Base-by-base conservation (phyloP, 2,329 filamentous ascomycete species). In the Colletotrichum sp. region DNA sequence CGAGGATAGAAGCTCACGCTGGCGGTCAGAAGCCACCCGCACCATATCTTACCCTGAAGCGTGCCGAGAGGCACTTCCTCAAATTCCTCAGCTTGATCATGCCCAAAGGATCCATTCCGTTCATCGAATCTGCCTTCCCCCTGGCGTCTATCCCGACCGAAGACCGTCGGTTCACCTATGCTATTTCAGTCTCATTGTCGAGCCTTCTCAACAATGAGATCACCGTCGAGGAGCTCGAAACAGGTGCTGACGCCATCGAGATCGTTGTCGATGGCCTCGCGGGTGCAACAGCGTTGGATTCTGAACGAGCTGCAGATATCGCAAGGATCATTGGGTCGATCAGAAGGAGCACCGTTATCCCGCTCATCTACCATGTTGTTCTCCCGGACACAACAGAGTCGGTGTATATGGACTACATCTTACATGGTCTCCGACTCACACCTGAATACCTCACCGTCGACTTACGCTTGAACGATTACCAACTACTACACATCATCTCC, bases 231-330 rank as follows among this genome's bases (percentile, higher is more conserved):
- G 89, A 91, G 31, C 82, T 93, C 24, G 92, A 93, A 73, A 88
- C 88, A n/a, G 92, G 91, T 6, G 89, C 88, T 5, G 93, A 94
- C 80, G 92, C 91, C 8, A 89, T 94, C 36, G 91, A 94, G 78
- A 83, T 94, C 6, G 85, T 89, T 16, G 83, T 93, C 27, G 87
- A 89, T 69, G 33, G 64, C 12, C 71, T 75, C 33, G 76, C 75
- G 15, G 72, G 64, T 15, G 51, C 69, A 9, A 36, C 51, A 5
- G 51, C 78, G 62, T 16, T 78, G 76, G 65, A 78, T 67, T 67
- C 80, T 67, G 78, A 81, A 67, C 80, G 87, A 33, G 86, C 86
- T 4, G 84, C 85, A 66, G 84, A 86, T 15, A 90, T 93, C 76
- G 91, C 91, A 66, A 86, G 87, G 57, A 87, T 87, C 2, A 84